Evolutionary conservation across 441 rosid genomes (phyloP), one percentile per base, ranked within the genome.

Genomic region (Croton laevigatus): DNA sequence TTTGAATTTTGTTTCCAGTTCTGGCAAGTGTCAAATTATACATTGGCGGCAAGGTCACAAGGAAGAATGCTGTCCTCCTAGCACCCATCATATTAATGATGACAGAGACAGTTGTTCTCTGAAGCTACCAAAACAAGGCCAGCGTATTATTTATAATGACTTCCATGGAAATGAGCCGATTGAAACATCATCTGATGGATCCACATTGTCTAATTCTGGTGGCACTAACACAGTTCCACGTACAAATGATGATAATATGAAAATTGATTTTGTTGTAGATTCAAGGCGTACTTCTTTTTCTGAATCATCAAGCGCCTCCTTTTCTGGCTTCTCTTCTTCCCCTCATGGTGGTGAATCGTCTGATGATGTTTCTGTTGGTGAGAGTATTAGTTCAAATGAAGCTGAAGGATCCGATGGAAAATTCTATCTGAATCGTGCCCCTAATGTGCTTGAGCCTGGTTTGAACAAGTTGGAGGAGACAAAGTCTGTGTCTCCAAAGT

Each of bases 31-130:
- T 81, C 99, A 95, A 82, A 85, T 93, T 69, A 77, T 88, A 59
- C 97, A 93, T 73, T 95, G 99, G 99, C 82, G 97, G 68, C 97
- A 87, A 86, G 99, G 98, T 77, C 99, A 95, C 81, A 89, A 83
- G 86, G 91, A 95, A 65, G 94, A 93, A 73, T 95, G 99, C 67
- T 81, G 38, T 60, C 91, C 91, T 78, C 77, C 84, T 54, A 60
- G 48, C 66, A 36, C 74, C 63, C 59, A 59, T 65, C 73, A 59
- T 53, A 67, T 66, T 61, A 81, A 78, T 53, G 85, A 86, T 68
- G 81, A 71, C 71, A 78, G 74, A 73, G 76, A 62, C 46, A 79
- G 79, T 68, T 74, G 68, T 71, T 76, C 68, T 71, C 59, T 65
- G 65, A 77, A 78, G 72, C 62, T 57, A 27, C 72, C 76, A 38